Evolutionary conservation across 345 rosid genomes (phyloP).

Genomic region (Psidium friedrichsthalianum): DNA sequence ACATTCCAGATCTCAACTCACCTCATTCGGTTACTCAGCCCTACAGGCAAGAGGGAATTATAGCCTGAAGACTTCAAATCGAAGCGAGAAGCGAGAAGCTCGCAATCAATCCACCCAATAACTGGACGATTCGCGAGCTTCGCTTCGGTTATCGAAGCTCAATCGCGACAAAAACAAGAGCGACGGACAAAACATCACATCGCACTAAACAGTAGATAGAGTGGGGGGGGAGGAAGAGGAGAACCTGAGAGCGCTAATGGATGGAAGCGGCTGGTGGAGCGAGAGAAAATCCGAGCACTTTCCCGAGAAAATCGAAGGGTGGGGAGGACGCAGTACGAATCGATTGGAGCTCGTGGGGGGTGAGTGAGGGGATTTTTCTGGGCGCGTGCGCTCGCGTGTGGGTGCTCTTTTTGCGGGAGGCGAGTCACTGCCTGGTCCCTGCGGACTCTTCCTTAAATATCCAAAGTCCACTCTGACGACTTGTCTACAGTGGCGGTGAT

Average conservation of each 20-base stretch:
- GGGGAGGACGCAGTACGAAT: neutral
- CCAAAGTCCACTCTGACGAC: constrained; percentile 12
- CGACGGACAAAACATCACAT: neutral
- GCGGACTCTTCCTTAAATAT: neutral
- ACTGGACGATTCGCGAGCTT: neutral
- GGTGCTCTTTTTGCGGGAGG: neutral
- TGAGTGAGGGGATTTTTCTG: neutral
- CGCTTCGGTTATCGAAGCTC: neutral
- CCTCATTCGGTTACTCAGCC: neutral
- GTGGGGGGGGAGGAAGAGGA: neutral
- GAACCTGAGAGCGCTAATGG: neutral
- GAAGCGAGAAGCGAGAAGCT: neutral
- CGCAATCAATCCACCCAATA: neutral
- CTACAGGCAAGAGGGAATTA: neutral
- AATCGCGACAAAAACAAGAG: neutral
- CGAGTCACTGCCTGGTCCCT: neutral
- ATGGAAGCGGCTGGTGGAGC: neutral
- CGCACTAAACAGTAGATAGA: neutral
- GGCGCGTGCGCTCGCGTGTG: neutral
- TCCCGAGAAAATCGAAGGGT: neutral
- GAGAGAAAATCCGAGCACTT: neutral
- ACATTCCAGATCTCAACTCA: neutral
- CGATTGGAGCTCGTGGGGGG: neutral
- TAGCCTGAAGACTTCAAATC: neutral
- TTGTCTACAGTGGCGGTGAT: neutral